Conservation (phyloP, 73 alveolate species). For the Paramecium primaurelia region DNA sequence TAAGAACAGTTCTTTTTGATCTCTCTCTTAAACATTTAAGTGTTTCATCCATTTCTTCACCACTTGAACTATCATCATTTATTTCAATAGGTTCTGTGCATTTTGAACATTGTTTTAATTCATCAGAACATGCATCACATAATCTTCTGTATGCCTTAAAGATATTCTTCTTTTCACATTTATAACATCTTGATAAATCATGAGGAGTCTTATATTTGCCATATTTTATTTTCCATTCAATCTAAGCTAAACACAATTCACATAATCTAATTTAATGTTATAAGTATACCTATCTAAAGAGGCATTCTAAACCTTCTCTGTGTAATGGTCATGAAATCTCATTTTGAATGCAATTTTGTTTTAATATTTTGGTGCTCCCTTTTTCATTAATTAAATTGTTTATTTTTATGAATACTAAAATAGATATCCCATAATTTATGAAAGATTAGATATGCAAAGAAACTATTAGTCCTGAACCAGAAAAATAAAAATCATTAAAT, state of each 20-base stretch:
- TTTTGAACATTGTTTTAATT: not conserved
- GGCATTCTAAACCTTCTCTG: not conserved
- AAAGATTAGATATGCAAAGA: not conserved
- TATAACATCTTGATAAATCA: conserved; percentile 32
- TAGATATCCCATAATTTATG: conserved; percentile 31
- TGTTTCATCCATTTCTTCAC: conserved; percentile 43
- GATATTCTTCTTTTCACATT: conserved; percentile 20
- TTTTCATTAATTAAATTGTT: conserved; percentile 37
- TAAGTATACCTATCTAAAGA: not conserved
- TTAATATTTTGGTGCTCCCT: conserved; percentile 39
- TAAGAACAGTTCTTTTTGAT: conserved; percentile 27
- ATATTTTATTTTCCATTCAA: conserved; percentile 44
- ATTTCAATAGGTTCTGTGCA: not conserved
- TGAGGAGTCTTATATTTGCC: conserved; percentile 27
- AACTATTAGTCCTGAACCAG: conserved; percentile 32
- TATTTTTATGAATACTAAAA: not conserved
- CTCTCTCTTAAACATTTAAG: conserved; percentile 15
- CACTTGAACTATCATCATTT: conserved; percentile 8
- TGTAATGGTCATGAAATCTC: not conserved
- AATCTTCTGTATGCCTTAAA: conserved; percentile 31
- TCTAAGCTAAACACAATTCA: not conserved
- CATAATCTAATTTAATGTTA: not conserved
- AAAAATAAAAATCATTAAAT: not conserved
- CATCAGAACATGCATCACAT: conserved; percentile 47
- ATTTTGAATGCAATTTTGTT: conserved; percentile 32